Percentiles rank a stretch among this genome's conserved stretches.
Conservation (phyloP, 1,139 yeast genomes). For the Kodamaea sp. region DNA sequence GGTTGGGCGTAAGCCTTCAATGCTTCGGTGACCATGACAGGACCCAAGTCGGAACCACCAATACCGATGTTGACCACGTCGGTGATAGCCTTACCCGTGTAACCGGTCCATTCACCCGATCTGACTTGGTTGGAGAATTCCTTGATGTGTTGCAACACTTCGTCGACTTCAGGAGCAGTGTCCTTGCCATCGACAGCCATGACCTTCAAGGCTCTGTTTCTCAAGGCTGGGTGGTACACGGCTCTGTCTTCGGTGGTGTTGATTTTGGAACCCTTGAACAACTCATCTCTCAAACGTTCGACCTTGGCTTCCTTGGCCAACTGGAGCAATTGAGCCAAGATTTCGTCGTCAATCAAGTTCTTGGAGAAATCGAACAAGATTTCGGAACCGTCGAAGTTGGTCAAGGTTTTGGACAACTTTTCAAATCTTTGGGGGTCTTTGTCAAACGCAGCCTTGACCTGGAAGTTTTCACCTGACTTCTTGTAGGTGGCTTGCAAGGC, state of each 20-base stretch:
- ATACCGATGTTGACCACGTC: slow-evolving; percentile 97
- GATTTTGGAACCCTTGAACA: slow-evolving; percentile 92
- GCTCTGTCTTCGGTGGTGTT: slow-evolving; percentile 96
- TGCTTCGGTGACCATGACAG: slow-evolving; percentile 99
- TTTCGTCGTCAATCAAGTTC: slow-evolving; percentile 86
- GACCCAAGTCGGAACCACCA: slow-evolving; percentile 98
- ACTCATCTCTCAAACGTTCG: slow-evolving; percentile 81
- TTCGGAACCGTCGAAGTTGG: slow-evolving; percentile 82
- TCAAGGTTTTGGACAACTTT: slow-evolving; percentile 74
- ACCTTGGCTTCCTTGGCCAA: slow-evolving; percentile 91
- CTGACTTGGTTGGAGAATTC: slow-evolving; percentile 88
- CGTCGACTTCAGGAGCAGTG: slow-evolving; percentile 87
- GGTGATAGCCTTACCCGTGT: slow-evolving; percentile 90
- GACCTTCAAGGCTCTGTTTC: slow-evolving; percentile 82
- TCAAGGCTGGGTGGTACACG: slow-evolving; percentile 92
- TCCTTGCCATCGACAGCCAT: slow-evolving; percentile 89
- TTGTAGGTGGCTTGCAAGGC: slow-evolving; percentile 71
- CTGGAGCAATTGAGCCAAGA: slow-evolving; percentile 62
- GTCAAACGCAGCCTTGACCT: slow-evolving; percentile 75
- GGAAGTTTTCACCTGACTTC: slow-evolving; percentile 62
- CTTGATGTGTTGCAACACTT: slow-evolving; percentile 92
- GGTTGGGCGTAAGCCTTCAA: slow-evolving; percentile 83
- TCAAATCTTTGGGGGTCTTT: slow-evolving; percentile 73
- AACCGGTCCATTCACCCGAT: slow-evolving; percentile 95
- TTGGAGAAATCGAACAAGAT: slow-evolving; percentile 93